Evolutionary conservation across 169 alveolate species (phyloP).

Genomic region (Cytauxzoon felis): DNA sequence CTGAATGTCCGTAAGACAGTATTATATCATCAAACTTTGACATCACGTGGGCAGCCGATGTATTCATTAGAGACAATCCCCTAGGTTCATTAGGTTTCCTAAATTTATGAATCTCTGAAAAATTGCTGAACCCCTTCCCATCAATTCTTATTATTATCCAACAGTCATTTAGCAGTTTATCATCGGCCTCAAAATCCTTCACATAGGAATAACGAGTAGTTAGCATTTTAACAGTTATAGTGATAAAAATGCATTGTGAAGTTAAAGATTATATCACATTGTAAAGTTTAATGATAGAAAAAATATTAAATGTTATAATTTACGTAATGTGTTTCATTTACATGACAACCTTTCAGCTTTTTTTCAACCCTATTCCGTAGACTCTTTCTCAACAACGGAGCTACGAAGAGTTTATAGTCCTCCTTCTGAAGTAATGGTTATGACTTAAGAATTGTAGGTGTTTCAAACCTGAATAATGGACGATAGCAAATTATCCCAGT

Average conservation of each 20-base stretch:
- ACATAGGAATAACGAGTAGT: conserved; percentile 84
- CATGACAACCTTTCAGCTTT: too few species aligned
- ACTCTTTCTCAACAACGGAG: background rate
- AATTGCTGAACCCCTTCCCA: conserved; percentile 89
- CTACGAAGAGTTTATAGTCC: conserved; percentile 3
- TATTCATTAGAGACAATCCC: conserved; percentile 85
- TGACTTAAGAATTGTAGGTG: too few species aligned
- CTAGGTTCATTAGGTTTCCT: conserved; percentile 91
- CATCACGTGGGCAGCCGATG: conserved; percentile 89
- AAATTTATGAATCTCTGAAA: conserved; percentile 83
- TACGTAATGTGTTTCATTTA: too few species aligned
- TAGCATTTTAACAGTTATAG: too few species aligned
- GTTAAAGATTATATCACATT: too few species aligned
- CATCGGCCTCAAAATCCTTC: conserved; percentile 85
- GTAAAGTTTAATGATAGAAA: too few species aligned
- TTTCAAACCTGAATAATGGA: conserved; percentile 10
- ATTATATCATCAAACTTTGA: conserved; percentile 86
- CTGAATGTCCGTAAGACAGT: conserved; percentile 92
- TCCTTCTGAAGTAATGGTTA: too few species aligned
- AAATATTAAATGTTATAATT: too few species aligned
- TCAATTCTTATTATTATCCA: conserved; percentile 91
- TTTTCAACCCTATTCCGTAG: background rate
- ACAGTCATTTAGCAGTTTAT: conserved; percentile 78
- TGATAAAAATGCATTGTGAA: too few species aligned
- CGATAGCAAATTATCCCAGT: conserved; percentile 38